Evolutionary conservation across 495 filamentous ascomycete species (phyloP).

Genomic region (Penicillium cataractarum): DNA sequence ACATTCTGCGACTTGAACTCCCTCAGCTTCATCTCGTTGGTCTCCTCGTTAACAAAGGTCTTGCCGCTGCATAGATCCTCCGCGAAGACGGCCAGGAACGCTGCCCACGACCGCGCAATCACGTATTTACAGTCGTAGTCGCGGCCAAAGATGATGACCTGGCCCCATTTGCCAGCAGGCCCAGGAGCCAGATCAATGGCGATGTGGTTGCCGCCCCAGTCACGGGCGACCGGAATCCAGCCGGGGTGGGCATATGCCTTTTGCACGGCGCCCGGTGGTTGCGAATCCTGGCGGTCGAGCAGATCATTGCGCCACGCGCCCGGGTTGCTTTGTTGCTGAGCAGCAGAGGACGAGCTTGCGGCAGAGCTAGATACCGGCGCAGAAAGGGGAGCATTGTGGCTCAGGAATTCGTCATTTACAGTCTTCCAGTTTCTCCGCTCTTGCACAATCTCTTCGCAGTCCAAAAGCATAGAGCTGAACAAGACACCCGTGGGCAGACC

Average conservation of each 20-base stretch:
- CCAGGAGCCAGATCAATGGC: conserved; percentile 94
- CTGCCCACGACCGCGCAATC: conserved; percentile 87
- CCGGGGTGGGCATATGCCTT: conserved; percentile 92
- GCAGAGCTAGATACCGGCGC: conserved; percentile 65
- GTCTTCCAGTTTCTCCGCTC: conserved; percentile 96
- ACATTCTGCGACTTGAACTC: conserved; percentile 87
- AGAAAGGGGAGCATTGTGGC: conserved; percentile 53
- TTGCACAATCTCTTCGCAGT: conserved; percentile 97
- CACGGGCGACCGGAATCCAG: conserved; percentile 95
- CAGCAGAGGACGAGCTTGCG: conserved; percentile 61
- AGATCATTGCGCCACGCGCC: conserved; percentile 85
- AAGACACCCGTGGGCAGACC: conserved; percentile 90
- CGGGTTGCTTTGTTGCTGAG: conserved; percentile 42
- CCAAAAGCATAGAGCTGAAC: conserved; percentile 91
- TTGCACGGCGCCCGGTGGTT: conserved; percentile 83
- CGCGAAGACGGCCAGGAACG: conserved; percentile 82
- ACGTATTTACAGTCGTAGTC: conserved; percentile 99
- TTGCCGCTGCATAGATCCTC: conserved; percentile 89
- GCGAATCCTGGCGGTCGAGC: conserved; percentile 80
- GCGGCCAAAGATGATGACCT: conserved; percentile 93
- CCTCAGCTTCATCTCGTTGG: conserved; percentile 83
- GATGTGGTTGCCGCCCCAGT: conserved; percentile 98
- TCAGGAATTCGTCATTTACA: conserved; percentile 87
- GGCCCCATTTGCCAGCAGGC: conserved; percentile 88
- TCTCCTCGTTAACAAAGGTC: conserved; percentile 88